Evolutionary conservation across 2,329 filamentous ascomycete species (phyloP), one percentile per base, ranked within the genome.

Genomic region (Fusarium compactum): DNA sequence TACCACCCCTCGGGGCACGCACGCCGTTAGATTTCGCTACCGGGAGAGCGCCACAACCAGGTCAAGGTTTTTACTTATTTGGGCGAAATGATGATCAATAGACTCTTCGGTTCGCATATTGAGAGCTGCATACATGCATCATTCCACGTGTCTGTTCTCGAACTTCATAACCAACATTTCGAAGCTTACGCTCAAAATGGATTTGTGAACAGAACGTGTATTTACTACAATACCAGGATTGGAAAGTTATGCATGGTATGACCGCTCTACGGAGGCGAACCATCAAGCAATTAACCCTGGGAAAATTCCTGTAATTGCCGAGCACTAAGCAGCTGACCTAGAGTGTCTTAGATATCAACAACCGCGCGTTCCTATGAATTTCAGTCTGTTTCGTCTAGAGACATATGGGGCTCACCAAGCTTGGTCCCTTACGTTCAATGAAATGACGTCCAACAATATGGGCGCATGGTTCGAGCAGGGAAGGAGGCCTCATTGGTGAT

Each of bases 1-100:
- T 70, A 64, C 62, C 62, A 62, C 58, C 46, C 65, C 55, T 62
- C 27, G 34, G 22, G 46, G 8, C 41, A 34, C 38, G 11, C 47
- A 25, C 50, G 32, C 58, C 67, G 67, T 70, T 70, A 54, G 64
- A 66, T 62, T 66, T 51, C 34, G 54, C 60, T 67, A 65, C 67
- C 51, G 62, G 62, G 46, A 70, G 45, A 55, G 53, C 63, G 68
- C 68, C 68, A 71, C 67, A 54, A 57, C 54, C 46, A 68, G 54
- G 67, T 57, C 67, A 59, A 67, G 62, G 62, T 64, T 64, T 43
- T 52, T 24, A 54, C 62, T 50, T 41, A 27, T 38, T 60, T 34
- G 62, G 62, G 55, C 40, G 53, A 34, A 15, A 58, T 51, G 41
- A 64, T 63, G 44, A 70, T 70, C 58, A 54, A 50, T 48, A 48